phyloP scores from a whole-genome alignment of 2,329 filamentous ascomycete genomes.

The Monilinia polystroma region DNA sequence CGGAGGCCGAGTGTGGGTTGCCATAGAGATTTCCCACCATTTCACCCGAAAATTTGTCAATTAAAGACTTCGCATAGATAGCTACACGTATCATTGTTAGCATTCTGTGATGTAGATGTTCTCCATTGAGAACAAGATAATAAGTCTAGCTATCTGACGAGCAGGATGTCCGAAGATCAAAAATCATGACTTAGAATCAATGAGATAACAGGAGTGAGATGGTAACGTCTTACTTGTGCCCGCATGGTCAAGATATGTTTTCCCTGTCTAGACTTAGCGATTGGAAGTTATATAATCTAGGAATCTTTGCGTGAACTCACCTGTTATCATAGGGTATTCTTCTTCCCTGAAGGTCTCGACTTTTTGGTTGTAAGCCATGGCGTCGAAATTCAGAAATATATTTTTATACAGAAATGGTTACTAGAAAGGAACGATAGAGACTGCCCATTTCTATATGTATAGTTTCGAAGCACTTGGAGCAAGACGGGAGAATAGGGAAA shows the following conservation, averaged over 20 bases:
- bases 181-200: constrained; percentile 2
- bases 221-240: constrained; percentile 56
- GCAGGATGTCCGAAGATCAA: background rate
- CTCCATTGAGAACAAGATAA: background rate
- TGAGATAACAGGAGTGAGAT: constrained; percentile 6
- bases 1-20: constrained; percentile 86
- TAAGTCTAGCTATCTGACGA: background rate
- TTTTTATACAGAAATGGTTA: constrained; percentile 2
- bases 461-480: background rate
- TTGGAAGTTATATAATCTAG: constrained; percentile 17
- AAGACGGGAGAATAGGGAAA: constrained; percentile 12
- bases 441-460: constrained; percentile 18
- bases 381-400: constrained; percentile 1
- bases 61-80: constrained; percentile 71
- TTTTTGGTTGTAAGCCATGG: constrained; percentile 52
- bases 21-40: constrained; percentile 78
- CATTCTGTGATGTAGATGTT: background rate
- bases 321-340: constrained; percentile 68
- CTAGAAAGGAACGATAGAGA: background rate
- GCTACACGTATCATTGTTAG: constrained; percentile 40
- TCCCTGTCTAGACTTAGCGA: constrained; percentile 49
- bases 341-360: constrained; percentile 57
- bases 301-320: constrained; percentile 42
- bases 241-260: constrained; percentile 86
- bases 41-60: constrained; percentile 76